phyloP scores from a whole-genome alignment of 768 basidiomycete species.

The Lactifluus hygrophoroides region DNA sequence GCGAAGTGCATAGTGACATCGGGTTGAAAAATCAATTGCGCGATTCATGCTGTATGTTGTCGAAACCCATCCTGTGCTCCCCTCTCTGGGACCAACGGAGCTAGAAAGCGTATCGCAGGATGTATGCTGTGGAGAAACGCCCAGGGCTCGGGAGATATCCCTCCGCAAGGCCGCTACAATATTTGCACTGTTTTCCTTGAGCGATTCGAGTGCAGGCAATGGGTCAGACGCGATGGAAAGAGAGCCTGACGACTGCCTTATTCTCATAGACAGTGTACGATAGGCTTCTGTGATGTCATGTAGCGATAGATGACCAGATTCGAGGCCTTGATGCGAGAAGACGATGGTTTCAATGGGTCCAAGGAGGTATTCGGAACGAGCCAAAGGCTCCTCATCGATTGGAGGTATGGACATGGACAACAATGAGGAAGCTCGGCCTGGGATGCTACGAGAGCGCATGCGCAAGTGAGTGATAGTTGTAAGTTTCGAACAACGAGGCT shows the following conservation, averaged over 20 bases:
- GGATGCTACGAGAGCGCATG: not conserved
- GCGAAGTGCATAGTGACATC: slow-evolving; percentile 10
- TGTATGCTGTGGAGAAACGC: not conserved
- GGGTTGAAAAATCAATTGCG: not conserved
- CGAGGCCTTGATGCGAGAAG: not conserved
- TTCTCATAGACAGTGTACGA: slow-evolving; percentile 6
- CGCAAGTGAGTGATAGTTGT: not conserved
- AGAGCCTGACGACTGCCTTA: not conserved
- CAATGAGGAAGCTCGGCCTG: not conserved
- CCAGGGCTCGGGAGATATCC: slow-evolving; percentile 1
- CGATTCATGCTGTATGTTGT: not conserved
- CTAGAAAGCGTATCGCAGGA: not conserved
- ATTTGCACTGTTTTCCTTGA: not conserved
- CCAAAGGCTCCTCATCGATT: not conserved
- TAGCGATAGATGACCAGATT: not conserved
- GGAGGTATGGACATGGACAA: not conserved
- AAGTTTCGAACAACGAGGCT: not conserved
- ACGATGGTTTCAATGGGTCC: slow-evolving; percentile 14
- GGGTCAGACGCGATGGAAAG: not conserved
- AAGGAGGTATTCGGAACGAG: not conserved
- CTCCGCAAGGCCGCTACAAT: slow-evolving; percentile 5
- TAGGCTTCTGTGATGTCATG: slow-evolving; percentile 15
- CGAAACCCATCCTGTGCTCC: not conserved
- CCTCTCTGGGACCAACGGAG: not conserved
- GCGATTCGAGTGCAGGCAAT: slow-evolving; percentile 1